Percentiles rank a stretch among this genome's conserved stretches.
phyloP scores from a whole-genome alignment of 805 yeast species.

The Metschnikowia vanudenii region DNA sequence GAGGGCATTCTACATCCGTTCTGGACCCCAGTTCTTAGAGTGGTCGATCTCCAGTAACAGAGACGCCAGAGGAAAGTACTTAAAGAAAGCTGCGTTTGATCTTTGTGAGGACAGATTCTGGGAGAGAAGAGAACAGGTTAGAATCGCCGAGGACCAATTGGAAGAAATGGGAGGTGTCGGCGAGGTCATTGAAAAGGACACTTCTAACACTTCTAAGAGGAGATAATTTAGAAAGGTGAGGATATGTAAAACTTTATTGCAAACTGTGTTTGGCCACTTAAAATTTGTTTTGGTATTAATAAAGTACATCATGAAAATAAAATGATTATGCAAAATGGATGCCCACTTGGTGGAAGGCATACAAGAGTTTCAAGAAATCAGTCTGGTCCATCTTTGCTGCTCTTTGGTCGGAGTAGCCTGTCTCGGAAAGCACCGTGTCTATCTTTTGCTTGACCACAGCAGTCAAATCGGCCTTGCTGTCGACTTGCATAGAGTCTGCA shows the following conservation, averaged over 20 bases:
- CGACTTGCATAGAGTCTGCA: slow-evolving; percentile 40
- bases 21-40: slow-evolving; percentile 82
- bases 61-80: slow-evolving; percentile 83
- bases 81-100: slow-evolving; percentile 87
- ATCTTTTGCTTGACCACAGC: slow-evolving; percentile 66
- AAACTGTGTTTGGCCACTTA: neutral
- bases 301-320: slow-evolving; percentile 5
- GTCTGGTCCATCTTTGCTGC: slow-evolving; percentile 94
- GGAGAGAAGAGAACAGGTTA: slow-evolving; percentile 94
- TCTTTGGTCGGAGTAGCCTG: slow-evolving; percentile 81
- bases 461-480: slow-evolving; percentile 40
- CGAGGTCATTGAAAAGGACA: slow-evolving; percentile 76
- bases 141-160: slow-evolving; percentile 81
- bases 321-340: slow-evolving; percentile 78
- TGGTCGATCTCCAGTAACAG: slow-evolving; percentile 90
- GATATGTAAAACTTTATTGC: neutral
- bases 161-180: slow-evolving; percentile 92
- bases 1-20: slow-evolving; percentile 79
- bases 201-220: slow-evolving; percentile 44
- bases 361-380: slow-evolving; percentile 80
- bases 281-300: slow-evolving; percentile 1
- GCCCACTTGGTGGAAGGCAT: slow-evolving; percentile 95
- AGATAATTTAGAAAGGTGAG: slow-evolving; percentile 35
- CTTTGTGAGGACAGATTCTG: slow-evolving; percentile 95
- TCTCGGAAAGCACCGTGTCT: slow-evolving; percentile 68